Conservation (phyloP, 1,284 basidiomycete genomes). For the Sporisorium graminicola region DNA sequence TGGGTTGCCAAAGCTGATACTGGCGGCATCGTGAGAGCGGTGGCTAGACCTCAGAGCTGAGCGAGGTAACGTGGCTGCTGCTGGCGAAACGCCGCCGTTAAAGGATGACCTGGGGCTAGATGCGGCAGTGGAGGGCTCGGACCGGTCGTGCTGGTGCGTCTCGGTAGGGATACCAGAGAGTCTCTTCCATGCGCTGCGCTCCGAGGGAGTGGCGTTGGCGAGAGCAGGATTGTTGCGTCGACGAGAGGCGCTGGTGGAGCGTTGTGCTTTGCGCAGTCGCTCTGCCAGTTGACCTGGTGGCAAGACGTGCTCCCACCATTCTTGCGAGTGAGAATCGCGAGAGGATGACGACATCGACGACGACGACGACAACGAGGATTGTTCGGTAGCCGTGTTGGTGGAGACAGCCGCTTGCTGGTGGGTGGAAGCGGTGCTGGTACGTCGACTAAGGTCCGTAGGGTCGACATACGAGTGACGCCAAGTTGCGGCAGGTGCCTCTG, state of each 20-base stretch:
- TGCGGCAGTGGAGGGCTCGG: conserved; percentile 26
- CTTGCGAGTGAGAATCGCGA: conserved; percentile 30
- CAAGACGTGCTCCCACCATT: conserved; percentile 62
- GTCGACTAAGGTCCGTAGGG: conserved; percentile 35
- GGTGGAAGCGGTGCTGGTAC: conserved; percentile 16
- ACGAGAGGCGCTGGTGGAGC: conserved; percentile 39
- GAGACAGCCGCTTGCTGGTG: not conserved
- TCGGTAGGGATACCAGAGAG: conserved; percentile 39
- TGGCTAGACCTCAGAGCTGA: conserved; percentile 22
- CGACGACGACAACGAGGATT: conserved; percentile 2
- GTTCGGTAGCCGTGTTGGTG: conserved; percentile 4
- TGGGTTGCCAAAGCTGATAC: not conserved
- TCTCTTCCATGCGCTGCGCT: conserved; percentile 46
- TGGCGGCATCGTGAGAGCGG: conserved; percentile 10
- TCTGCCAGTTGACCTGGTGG: conserved; percentile 61
- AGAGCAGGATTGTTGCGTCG: conserved; percentile 41
- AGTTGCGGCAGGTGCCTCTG: conserved; percentile 14
- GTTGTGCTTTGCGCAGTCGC: conserved; percentile 55
- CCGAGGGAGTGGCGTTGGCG: conserved; percentile 44
- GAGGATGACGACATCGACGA: conserved; percentile 1
- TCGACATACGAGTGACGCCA: conserved; percentile 23
- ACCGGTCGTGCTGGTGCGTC: conserved; percentile 8
- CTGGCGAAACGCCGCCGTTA: not conserved
- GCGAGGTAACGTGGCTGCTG: conserved; percentile 29
- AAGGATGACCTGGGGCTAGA: conserved; percentile 39